Percentiles rank a stretch among this genome's conserved stretches.
Conservation (phyloP, 345 rosid species). For the Eucalyptus lansdowneana region DNA sequence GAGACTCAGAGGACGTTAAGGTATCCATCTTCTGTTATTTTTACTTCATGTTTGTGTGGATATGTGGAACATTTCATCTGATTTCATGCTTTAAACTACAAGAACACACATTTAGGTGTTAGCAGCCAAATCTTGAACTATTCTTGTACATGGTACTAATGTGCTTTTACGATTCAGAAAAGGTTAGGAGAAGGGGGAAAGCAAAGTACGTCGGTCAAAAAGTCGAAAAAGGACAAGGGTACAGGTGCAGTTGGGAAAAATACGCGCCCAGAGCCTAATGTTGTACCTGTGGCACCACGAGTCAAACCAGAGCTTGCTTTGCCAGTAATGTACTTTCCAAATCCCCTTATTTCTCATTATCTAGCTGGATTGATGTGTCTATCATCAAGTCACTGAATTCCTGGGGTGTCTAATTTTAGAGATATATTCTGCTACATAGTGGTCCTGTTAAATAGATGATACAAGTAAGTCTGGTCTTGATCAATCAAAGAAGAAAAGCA, state of each 20-base stretch:
- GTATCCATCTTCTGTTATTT: conserved; percentile 11
- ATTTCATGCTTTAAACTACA: neutral
- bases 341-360: neutral
- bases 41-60: neutral
- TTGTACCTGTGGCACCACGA: conserved; percentile 41
- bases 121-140: neutral
- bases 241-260: conserved; percentile 54
- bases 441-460: neutral
- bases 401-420: neutral
- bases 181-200: conserved; percentile 65
- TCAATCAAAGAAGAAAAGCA: neutral
- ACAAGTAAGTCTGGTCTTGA: neutral
- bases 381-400: neutral
- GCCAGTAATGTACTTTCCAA: conserved; percentile 65
- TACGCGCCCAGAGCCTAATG: conserved; percentile 47
- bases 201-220: conserved; percentile 82
- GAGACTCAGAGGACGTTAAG: conserved; percentile 76
- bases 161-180: conserved; percentile 38
- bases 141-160: neutral
- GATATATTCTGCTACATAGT: neutral
- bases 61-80: neutral
- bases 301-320: conserved; percentile 91
- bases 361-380: neutral
- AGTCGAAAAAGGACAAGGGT: conserved; percentile 82
- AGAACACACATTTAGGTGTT: neutral